A percentile compares a stretch with the other conserved stretches of the same genome.
Evolutionary conservation across 2,329 filamentous ascomycete genomes (phyloP).

Genomic region (Cladophialophora exuberans): DNA sequence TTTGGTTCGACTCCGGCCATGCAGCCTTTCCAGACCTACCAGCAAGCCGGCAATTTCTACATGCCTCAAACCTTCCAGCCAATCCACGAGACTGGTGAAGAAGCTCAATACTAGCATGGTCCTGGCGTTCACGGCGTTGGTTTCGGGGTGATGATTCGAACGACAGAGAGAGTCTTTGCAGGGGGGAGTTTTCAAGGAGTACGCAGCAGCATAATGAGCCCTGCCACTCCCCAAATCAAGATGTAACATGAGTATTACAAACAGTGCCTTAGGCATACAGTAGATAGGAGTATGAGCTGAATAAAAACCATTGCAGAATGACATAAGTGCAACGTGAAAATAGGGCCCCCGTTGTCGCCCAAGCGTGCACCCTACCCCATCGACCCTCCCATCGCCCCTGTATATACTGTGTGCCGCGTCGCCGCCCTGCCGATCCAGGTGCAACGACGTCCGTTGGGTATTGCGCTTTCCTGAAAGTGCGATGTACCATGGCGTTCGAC

Average conservation of each 20-base stretch:
- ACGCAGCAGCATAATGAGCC: too few relatives aligned
- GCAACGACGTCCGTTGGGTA: not conserved
- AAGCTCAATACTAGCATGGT: slow-evolving; percentile 5
- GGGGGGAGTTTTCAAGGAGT: too few relatives aligned
- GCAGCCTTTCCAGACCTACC: not conserved
- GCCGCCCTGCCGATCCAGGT: too few relatives aligned
- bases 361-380: too few relatives aligned
- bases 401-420: too few relatives aligned
- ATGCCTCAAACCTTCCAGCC: slow-evolving; percentile 7
- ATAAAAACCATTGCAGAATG: not conserved
- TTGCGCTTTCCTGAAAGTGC: not conserved
- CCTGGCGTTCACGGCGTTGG: slow-evolving; percentile 9
- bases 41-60: not conserved
- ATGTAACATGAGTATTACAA: too few relatives aligned
- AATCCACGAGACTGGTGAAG: slow-evolving; percentile 19
- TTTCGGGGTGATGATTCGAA: too few relatives aligned
- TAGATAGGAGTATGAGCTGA: not conserved
- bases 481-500: not conserved
- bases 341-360: too few relatives aligned
- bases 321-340: not conserved
- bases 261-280: too few relatives aligned
- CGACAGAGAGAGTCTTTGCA: too few relatives aligned
- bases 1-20: not conserved
- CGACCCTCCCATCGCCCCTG: too few relatives aligned
- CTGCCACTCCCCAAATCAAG: too few relatives aligned